phyloP scores from a whole-genome alignment of 129 eudicot species.

The Pittosporum tobira region DNA sequence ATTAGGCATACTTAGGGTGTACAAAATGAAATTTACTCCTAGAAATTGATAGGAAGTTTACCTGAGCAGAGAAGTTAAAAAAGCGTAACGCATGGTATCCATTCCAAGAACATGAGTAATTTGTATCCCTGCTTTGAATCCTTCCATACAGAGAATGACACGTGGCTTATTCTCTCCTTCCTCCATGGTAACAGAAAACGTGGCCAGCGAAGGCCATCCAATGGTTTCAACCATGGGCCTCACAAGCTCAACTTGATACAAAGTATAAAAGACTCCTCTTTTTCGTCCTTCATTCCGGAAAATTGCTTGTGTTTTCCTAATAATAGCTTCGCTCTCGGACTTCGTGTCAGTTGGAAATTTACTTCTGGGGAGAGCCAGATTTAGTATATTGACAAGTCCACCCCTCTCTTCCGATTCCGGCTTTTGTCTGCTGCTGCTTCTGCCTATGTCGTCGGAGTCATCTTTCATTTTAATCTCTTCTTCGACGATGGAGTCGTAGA shows the following conservation, averaged over 20 bases:
- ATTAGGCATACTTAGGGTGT: too few relatives aligned
- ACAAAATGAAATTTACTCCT: too few relatives aligned
- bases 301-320: conserved; percentile 71
- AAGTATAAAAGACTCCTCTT: conserved; percentile 78
- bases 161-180: conserved; percentile 86
- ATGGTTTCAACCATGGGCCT: conserved; percentile 92
- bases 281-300: conserved; percentile 65
- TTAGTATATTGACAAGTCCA: conserved; percentile 71
- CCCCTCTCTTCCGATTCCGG: conserved; percentile 78
- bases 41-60: too few relatives aligned
- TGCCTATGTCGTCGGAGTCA: conserved; percentile 38
- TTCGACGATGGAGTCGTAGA: conserved; percentile 80
- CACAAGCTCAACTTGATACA: conserved; percentile 70
- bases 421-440: conserved; percentile 56
- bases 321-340: conserved; percentile 78
- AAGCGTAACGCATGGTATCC: conserved; percentile 99
- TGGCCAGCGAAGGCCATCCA: conserved; percentile 97
- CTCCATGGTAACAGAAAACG: conserved; percentile 93
- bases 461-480: conserved; percentile 95
- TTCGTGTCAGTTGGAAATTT: conserved; percentile 51
- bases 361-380: conserved; percentile 81
- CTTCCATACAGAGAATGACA: conserved; percentile 82
- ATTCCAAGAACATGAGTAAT: conserved; percentile 90
- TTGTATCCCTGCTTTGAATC: conserved; percentile 91
- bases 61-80: conserved; percentile 85